Evolutionary conservation across 2,329 filamentous ascomycete species (phyloP).

Genomic region (Colletotrichum spinosum): DNA sequence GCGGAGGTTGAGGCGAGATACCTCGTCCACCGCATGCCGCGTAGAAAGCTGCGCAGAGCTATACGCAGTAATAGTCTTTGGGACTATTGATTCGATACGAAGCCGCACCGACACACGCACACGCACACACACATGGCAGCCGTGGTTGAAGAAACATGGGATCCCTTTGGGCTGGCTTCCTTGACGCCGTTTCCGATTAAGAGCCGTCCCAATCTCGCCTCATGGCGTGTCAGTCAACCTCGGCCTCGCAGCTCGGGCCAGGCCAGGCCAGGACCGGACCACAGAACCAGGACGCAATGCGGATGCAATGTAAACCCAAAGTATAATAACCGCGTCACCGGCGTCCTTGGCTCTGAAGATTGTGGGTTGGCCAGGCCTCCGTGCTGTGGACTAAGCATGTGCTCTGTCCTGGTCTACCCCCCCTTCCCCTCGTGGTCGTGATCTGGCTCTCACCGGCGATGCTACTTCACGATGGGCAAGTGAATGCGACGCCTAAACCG

Average conservation of each 20-base stretch:
- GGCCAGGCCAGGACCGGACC: no score
- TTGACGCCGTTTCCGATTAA: constrained; percentile 14
- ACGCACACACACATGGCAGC: no score
- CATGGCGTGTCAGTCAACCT: background rate
- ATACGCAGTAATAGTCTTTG: no score
- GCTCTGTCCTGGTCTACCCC: background rate
- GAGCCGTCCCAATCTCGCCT: background rate
- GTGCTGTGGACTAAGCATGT: no score
- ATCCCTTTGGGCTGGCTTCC: constrained; percentile 15
- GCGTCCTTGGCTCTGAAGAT: background rate
- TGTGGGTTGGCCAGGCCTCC: background rate
- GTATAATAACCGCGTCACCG: constrained; percentile 13
- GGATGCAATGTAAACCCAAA: constrained; percentile 4
- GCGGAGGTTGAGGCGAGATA: background rate
- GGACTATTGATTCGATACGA: no score
- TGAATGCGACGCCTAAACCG: no score
- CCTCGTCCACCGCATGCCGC: no score
- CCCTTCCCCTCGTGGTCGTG: background rate
- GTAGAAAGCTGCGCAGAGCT: no score
- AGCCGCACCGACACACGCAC: no score
- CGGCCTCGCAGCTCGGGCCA: no score
- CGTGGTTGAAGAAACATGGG: background rate
- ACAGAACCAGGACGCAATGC: no score
- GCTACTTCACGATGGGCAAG: background rate
- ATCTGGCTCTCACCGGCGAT: constrained; percentile 9